These are phyloP conservation scores for Fraxinus albicans DNA, from an alignment of 305 asterid species.

Conservation along the genomic window DNA sequence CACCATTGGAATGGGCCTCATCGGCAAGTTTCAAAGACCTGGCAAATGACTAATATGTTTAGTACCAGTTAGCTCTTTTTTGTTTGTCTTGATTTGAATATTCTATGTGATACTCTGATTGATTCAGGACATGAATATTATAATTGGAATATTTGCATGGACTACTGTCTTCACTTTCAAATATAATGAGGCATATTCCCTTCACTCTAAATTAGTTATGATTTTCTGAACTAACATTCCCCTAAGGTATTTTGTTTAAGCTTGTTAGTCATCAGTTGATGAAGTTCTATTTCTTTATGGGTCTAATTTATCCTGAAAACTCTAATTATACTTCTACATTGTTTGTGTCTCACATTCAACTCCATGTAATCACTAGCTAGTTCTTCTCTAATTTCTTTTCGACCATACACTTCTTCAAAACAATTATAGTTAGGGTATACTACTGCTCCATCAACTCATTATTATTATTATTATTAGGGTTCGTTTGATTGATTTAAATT, in stretches of 20 bases:
- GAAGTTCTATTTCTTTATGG: not conserved
- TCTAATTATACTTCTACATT: not conserved
- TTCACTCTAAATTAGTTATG: not conserved
- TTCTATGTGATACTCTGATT: not conserved
- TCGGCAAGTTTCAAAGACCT: not conserved
- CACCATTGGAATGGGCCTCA: not conserved
- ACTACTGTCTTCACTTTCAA: not conserved
- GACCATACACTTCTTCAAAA: too few species aligned
- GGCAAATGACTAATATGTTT: not conserved
- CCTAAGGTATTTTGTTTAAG: not conserved
- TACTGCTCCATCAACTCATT: too few species aligned
- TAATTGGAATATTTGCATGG: not conserved
- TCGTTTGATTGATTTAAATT: too few species aligned
- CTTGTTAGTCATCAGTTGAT: not conserved
- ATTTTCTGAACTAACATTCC: not conserved
- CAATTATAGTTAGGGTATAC: too few species aligned
- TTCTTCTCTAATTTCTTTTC: too few species aligned
- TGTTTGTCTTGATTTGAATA: not conserved
- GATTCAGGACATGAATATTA: not conserved
- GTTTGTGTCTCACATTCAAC: not conserved
- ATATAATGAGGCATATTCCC: not conserved
- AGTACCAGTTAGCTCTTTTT: not conserved
- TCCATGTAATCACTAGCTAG: not conserved
- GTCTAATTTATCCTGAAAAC: not conserved
- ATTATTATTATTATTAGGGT: too few species aligned